Base-by-base conservation (phyloP, 23 red algal species). In the Gracilaria vermiculophylla region DNA sequence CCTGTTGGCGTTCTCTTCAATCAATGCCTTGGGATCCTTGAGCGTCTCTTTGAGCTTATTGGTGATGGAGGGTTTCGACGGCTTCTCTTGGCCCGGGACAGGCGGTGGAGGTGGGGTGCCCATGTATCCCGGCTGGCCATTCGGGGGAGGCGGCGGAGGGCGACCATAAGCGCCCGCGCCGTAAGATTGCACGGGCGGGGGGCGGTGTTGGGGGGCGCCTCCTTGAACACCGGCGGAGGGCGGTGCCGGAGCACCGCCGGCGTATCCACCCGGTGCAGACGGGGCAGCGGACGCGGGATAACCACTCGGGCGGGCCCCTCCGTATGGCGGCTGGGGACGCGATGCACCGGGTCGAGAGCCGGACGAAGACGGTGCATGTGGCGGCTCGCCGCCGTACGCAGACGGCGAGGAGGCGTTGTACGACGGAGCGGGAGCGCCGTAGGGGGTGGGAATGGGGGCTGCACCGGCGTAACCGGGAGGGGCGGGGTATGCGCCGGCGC, bases 1-100 rank as follows among this genome's bases (percentile, higher is more conserved):
- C 67, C 47, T 73, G 37, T 73, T 73, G 0, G 67, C 67, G 15
- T 73, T 73, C 67, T 73, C 67, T 23, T 73, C 67, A 36, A 73
- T 16, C 42, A 48, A 24, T 5, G 67, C 40, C 34, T 70, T 70
- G 0, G 64, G 64, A 70, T 73, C 67, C 67, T 73, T 73, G 12
- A 73, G 37, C 39, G 31, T 73, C n/a, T 73, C 67, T 40, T 73
- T 73, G 23, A 73, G 2, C 13, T 9, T 16, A 24, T 16, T 37
- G n/a, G 36, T 73, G 12, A 73, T 24, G 23, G 19, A 7, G 28
- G 2, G 25, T 0, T 5, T 47, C 0, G 17, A 2, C 4, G 36
- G 67, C 42, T 42, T 42, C 0, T 42, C n/a, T 73, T 73, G 33
- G n/a, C 67, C 67, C n/a, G 67, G 40, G 37, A 45, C 67, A 25